phyloP scores from a whole-genome alignment of 2,329 filamentous ascomycete genomes.

The Aspergillus jensenii region DNA sequence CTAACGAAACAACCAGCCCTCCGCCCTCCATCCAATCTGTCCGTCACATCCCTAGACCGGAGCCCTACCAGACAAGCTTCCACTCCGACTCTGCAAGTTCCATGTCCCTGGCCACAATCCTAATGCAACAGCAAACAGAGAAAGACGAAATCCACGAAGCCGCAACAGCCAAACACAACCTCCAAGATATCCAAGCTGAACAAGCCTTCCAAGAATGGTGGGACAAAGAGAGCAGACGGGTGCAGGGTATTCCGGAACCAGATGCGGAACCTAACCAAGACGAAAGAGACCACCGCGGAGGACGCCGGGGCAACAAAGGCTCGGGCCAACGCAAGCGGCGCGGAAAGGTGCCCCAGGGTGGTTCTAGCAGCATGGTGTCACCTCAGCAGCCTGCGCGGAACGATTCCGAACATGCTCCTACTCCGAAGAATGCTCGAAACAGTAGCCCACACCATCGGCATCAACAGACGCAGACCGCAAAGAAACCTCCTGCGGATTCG shows the following conservation, averaged over 20 bases:
- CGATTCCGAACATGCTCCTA: neutral
- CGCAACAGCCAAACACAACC: slow-evolving; percentile 73
- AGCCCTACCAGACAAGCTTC: slow-evolving; percentile 27
- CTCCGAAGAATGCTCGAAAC: neutral
- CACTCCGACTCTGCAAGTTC: slow-evolving; percentile 62
- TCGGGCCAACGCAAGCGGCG: slow-evolving; percentile 16
- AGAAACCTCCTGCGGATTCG: slow-evolving; percentile 14
- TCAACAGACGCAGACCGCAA: neutral
- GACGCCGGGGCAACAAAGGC: slow-evolving; percentile 12
- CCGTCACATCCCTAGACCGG: slow-evolving; percentile 50
- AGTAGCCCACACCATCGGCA: slow-evolving; percentile 8
- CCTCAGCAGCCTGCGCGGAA: slow-evolving; percentile 14
- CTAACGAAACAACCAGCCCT: slow-evolving; percentile 22
- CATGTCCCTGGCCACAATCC: slow-evolving; percentile 81
- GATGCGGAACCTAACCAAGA: slow-evolving; percentile 15
- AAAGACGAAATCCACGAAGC: slow-evolving; percentile 81
- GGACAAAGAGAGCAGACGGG: slow-evolving; percentile 40
- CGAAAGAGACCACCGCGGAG: slow-evolving; percentile 13
- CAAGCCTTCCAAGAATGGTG: slow-evolving; percentile 82
- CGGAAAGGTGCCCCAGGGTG: slow-evolving; percentile 10
- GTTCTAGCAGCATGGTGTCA: neutral
- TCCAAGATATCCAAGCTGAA: slow-evolving; percentile 94
- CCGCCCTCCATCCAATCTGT: slow-evolving; percentile 40
- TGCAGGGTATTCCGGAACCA: slow-evolving; percentile 33
- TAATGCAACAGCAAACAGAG: slow-evolving; percentile 80